Evolutionary conservation across 306 rosid genomes (phyloP), one percentile per base, ranked within the genome.

Genomic region (Clitoria ternatea): DNA sequence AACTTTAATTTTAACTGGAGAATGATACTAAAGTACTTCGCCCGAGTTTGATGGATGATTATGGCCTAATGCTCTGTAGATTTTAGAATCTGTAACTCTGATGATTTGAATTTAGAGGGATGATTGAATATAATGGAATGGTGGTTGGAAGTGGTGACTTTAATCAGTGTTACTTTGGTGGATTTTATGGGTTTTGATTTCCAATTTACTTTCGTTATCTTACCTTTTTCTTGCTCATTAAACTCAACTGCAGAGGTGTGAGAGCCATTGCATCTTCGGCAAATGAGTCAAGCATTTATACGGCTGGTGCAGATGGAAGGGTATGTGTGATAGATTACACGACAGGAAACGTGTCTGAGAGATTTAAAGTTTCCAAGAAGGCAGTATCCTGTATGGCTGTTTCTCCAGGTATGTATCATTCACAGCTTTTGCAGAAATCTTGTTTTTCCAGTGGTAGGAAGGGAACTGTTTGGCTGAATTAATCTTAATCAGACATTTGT

Each of bases 261-360:
- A 80, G 82, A 72, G 84, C 96, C 64, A 79, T 91, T 74, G 89
- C 97, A 14, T 89, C 88, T 74, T 61, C 90, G 6, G 83, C 82
- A 42, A 75, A 79, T 15, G 88, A 68, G 33, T 84, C 91, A 1
- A 69, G 69, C 52, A 55, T 87, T 63, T 91, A 85, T 73, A 84
- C 97, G 1, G 92, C 92, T 0, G 99, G 97, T 74, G 85, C 81
- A 10, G 97, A 91, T 85, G 99, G 99, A 67, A 87, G 87, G 90
- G 49, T 89, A 57, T 91, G 95, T 22, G 64, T 49, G 76, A 86
- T 89, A 68, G 92, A 94, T 73, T 79, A 84, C 8, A 24, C 69
- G 76, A 73, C 96, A 6, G 98, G 98, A 82, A 90, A 85, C 68
- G 48, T 93, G 77, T 65, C 75, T 85, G 84, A 81, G 78, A 94